Percentiles rank a stretch among this genome's conserved stretches.
phyloP scores from a whole-genome alignment of 352 stramenopile species.

The Pythium angustatum region DNA sequence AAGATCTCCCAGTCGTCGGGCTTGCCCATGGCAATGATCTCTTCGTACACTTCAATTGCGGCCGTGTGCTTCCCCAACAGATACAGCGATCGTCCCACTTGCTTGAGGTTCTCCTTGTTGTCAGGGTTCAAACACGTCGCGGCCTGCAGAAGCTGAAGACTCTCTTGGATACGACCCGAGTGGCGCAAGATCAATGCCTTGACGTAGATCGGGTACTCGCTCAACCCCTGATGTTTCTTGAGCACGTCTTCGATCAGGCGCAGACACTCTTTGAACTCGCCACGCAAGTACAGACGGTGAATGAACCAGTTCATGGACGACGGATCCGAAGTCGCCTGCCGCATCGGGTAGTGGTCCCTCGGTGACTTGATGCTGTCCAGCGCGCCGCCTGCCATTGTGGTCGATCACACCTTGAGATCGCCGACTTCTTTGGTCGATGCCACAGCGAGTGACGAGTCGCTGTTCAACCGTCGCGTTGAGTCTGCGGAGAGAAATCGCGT shows the following conservation, averaged over 20 bases:
- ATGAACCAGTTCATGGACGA: slow-evolving; percentile 83
- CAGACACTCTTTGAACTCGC: slow-evolving; percentile 89
- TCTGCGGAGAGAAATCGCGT: no score
- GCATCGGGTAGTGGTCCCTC: slow-evolving; percentile 38
- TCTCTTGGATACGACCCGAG: slow-evolving; percentile 89
- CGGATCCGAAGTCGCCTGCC: slow-evolving; percentile 33
- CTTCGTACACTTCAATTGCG: slow-evolving; percentile 91
- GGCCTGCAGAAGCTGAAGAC: slow-evolving; percentile 90
- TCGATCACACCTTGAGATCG: neutral
- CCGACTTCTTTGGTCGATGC: neutral
- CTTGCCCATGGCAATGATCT: slow-evolving; percentile 79
- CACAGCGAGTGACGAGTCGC: neutral
- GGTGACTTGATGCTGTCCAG: slow-evolving; percentile 64
- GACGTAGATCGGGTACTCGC: slow-evolving; percentile 92
- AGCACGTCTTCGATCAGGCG: slow-evolving; percentile 90
- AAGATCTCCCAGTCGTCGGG: slow-evolving; percentile 93
- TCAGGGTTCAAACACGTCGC: slow-evolving; percentile 90
- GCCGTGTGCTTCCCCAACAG: slow-evolving; percentile 89
- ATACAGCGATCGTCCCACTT: slow-evolving; percentile 80
- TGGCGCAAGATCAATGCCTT: slow-evolving; percentile 91
- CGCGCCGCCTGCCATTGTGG: slow-evolving; percentile 6
- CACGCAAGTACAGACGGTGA: slow-evolving; percentile 80
- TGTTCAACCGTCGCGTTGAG: neutral
- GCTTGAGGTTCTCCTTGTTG: slow-evolving; percentile 92
- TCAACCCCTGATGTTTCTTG: slow-evolving; percentile 77